Conservation (phyloP, 1,139 yeast genomes). For the Blastobotrys raffinosifermentans region DNA sequence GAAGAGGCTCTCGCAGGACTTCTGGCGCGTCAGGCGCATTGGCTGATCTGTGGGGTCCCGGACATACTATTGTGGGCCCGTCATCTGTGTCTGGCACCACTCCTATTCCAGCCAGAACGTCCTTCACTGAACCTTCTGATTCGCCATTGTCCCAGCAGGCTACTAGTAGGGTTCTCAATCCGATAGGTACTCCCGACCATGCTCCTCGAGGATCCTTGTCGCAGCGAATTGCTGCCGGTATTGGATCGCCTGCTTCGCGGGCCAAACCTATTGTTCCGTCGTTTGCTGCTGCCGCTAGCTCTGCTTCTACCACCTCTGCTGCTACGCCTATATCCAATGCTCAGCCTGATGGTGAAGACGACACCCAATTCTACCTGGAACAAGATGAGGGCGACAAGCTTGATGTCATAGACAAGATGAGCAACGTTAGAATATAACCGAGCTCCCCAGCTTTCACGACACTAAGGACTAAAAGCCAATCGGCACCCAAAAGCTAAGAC, state of each 20-base stretch:
- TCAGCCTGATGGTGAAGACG: constrained; percentile 14
- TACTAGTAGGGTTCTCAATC: constrained; percentile 2
- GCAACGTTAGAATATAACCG: constrained; percentile 1
- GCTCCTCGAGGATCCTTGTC: constrained; percentile 1
- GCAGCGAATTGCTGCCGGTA: background rate
- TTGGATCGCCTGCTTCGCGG: background rate
- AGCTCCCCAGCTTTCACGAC: background rate
- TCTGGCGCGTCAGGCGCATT: background rate
- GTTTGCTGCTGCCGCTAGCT: background rate
- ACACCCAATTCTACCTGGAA: constrained; percentile 28
- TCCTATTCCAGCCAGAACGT: constrained; percentile 17
- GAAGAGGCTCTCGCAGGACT: constrained; percentile 52
- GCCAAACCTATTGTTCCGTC: too few relatives aligned
- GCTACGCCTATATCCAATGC: background rate
- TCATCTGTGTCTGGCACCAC: background rate
- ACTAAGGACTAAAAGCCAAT: background rate
- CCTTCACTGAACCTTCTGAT: background rate
- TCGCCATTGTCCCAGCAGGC: constrained; percentile 1
- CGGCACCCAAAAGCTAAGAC: background rate
- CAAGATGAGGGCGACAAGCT: constrained; percentile 11
- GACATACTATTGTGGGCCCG: background rate
- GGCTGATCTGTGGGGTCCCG: constrained; percentile 3
- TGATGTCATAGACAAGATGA: constrained; percentile 3
- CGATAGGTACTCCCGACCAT: constrained; percentile 3
- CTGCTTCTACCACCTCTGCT: background rate